Percentiles rank a stretch among this genome's conserved stretches.
Evolutionary conservation across 2,329 filamentous ascomycete genomes (phyloP).

Genomic region (Curvularia lunata): DNA sequence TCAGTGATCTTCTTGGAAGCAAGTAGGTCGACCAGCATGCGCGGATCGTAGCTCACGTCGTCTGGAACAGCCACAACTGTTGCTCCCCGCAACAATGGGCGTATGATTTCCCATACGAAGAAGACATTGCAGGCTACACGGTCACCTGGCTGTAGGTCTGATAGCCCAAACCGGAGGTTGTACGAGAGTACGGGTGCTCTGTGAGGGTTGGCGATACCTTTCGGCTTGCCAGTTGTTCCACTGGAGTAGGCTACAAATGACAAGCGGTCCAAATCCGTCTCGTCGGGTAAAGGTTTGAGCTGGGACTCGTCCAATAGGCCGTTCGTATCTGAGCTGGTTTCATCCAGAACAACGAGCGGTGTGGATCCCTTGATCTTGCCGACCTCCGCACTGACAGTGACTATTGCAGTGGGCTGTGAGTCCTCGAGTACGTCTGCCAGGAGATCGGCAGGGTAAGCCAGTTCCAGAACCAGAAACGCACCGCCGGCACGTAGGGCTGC

Average conservation of each 20-base stretch:
- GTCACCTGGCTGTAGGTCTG: conserved; percentile 73
- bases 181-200: conserved; percentile 76
- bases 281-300: conserved; percentile 61
- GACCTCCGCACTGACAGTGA: conserved; percentile 70
- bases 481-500: conserved; percentile 80
- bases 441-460: conserved; percentile 76
- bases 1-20: conserved; percentile 72
- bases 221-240: conserved; percentile 78
- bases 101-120: conserved; percentile 84
- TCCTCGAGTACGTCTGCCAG: conserved; percentile 79
- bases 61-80: conserved; percentile 79
- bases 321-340: conserved; percentile 37
- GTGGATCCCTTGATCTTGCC: conserved; percentile 68
- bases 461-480: conserved; percentile 79
- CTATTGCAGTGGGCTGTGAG: conserved; percentile 71
- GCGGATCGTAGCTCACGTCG: conserved; percentile 77
- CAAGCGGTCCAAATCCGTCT: conserved; percentile 74
- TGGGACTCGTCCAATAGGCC: conserved; percentile 52
- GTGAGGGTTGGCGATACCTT: conserved; percentile 82
- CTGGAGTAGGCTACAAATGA: conserved; percentile 84
- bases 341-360: conserved; percentile 70
- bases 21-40: conserved; percentile 74
- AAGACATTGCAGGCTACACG: conserved; percentile 88
- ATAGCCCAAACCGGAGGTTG: conserved; percentile 72
- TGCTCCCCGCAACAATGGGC: conserved; percentile 75